Percentiles rank a stretch among this genome's conserved stretches.
phyloP scores from a whole-genome alignment of 352 stramenopile genomes.

The Globisporangium paddicum region DNA sequence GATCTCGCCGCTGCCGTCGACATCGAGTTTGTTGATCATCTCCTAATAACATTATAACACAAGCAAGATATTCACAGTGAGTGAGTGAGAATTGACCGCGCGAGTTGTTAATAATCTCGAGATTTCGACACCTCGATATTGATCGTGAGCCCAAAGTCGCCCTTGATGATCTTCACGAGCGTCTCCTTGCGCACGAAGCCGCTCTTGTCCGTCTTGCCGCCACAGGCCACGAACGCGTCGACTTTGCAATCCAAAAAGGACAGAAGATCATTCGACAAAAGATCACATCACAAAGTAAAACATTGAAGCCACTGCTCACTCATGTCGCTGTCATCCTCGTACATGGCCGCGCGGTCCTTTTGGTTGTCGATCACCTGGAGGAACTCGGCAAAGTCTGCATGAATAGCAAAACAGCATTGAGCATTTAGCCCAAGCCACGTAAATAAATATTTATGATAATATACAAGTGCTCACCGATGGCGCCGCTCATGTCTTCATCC shows the following conservation, averaged over 20 bases:
- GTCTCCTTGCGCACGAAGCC: conserved; percentile 90
- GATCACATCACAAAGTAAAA: no score
- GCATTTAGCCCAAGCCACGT: background rate
- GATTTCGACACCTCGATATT: conserved; percentile 85
- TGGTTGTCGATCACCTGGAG: conserved; percentile 98
- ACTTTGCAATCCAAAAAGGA: conserved; percentile 38
- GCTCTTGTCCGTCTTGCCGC: conserved; percentile 90
- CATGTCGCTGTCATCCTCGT: conserved; percentile 97
- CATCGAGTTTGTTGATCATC: conserved; percentile 96
- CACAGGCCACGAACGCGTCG: conserved; percentile 96
- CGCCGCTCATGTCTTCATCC: conserved; percentile 91
- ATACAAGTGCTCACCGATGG: conserved; percentile 59
- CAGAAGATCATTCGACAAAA: no score
- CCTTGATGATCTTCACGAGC: conserved; percentile 94
- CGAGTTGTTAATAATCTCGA: background rate
- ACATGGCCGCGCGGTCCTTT: conserved; percentile 93
- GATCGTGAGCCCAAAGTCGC: conserved; percentile 95
- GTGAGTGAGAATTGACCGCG: background rate
- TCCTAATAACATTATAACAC: conserved; percentile 40
- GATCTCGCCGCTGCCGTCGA: conserved; percentile 93
- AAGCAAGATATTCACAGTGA: no score
- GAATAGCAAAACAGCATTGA: background rate
- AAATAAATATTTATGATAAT: background rate
- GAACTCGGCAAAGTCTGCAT: conserved; percentile 95
- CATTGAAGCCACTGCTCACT: no score